Evolutionary conservation across 1,139 yeast genomes (phyloP).

Genomic region (Scheffersomyces parashehatae): DNA sequence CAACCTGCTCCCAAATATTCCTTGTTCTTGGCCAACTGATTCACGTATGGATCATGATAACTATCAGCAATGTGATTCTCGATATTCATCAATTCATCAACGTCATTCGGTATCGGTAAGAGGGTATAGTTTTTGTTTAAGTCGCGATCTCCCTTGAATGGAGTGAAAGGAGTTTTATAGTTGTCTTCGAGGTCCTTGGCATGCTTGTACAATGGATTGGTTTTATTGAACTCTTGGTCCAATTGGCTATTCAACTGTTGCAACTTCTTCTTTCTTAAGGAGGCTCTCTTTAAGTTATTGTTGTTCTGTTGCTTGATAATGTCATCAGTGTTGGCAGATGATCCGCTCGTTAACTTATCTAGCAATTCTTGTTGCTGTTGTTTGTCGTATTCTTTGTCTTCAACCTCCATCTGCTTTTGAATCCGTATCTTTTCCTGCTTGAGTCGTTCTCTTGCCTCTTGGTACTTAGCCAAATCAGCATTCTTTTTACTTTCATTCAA

Average conservation of each 20-base stretch:
- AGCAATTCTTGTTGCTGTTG: slow-evolving; percentile 69
- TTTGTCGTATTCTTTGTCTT: slow-evolving; percentile 58
- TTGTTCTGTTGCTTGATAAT: slow-evolving; percentile 42
- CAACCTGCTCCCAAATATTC: slow-evolving; percentile 88
- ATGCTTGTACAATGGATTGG: slow-evolving; percentile 25
- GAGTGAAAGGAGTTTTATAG: slow-evolving; percentile 74
- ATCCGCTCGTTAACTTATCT: slow-evolving; percentile 61
- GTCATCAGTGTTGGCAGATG: slow-evolving; percentile 54
- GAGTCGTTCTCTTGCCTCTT: slow-evolving; percentile 55
- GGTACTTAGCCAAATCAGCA: slow-evolving; percentile 64
- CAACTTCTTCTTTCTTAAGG: slow-evolving; percentile 65
- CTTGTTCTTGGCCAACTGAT: slow-evolving; percentile 59
- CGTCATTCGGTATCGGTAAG: slow-evolving; percentile 24
- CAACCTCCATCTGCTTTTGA: slow-evolving; percentile 71
- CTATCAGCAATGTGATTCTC: slow-evolving; percentile 56
- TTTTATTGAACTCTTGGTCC: slow-evolving; percentile 40
- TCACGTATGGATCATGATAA: slow-evolving; percentile 47
- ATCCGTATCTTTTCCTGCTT: slow-evolving; percentile 60
- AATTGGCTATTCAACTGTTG: slow-evolving; percentile 59
- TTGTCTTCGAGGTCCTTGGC: slow-evolving; percentile 20
- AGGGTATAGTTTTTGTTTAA: slow-evolving; percentile 37
- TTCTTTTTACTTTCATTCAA: slow-evolving; percentile 68
- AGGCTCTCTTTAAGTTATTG: slow-evolving; percentile 57
- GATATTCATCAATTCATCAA: slow-evolving; percentile 41
- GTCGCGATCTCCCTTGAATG: slow-evolving; percentile 89